Evolutionary conservation across 179 eudicot species (phyloP).

Genomic region (Beta corolliflora): DNA sequence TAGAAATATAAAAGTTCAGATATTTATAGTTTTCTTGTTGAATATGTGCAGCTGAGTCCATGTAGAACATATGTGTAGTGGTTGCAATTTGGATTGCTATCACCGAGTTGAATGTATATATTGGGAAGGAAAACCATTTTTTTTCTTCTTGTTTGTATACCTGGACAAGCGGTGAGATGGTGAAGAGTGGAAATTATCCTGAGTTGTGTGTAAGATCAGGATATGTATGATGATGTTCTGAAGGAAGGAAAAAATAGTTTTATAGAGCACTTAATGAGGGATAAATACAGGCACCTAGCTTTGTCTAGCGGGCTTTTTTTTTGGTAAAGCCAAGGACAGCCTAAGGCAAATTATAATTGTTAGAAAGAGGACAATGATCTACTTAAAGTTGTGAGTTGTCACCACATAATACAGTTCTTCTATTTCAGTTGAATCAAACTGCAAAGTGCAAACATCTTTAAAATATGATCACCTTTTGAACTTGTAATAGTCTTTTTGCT

Average conservation of each 20-base stretch:
- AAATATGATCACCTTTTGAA: not conserved
- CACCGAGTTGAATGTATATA: not conserved
- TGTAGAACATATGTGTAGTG: not conserved
- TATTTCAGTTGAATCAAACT: not conserved
- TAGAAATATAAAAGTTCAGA: no score
- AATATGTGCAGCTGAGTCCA: not conserved
- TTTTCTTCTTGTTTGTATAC: not conserved
- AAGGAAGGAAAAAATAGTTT: not conserved
- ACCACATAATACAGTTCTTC: not conserved
- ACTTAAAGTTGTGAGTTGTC: slow-evolving; percentile 17
- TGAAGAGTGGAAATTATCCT: no score
- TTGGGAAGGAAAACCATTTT: not conserved
- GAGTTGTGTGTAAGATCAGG: not conserved
- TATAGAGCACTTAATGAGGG: not conserved
- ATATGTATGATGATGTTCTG: not conserved
- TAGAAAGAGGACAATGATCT: not conserved
- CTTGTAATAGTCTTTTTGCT: not conserved
- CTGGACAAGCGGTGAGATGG: not conserved
- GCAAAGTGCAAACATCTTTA: not conserved
- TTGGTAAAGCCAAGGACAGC: not conserved
- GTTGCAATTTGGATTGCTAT: not conserved
- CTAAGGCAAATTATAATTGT: not conserved
- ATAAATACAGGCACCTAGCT: not conserved
- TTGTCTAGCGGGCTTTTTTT: not conserved
- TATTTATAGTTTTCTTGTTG: no score